These are phyloP conservation scores for Moesziomyces parantarcticus DNA, from an alignment of 1,284 basidiomycete genomes.

Conservation along the genomic window DNA sequence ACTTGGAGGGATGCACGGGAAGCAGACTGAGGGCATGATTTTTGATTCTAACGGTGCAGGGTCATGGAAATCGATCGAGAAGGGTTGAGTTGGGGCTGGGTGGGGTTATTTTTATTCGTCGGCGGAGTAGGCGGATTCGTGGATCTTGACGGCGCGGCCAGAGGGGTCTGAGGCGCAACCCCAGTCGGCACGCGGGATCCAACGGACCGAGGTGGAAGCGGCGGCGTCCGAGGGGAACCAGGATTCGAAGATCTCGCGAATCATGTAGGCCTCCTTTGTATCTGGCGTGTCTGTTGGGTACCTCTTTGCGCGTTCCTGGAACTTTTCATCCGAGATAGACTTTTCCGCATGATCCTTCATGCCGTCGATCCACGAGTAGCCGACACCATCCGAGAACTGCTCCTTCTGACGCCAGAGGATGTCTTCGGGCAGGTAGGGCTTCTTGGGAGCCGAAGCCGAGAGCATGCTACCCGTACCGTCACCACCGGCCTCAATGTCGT, in stretches of 20 bases:
- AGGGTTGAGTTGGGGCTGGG: too few relatives aligned
- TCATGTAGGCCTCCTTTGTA: constrained; percentile 97
- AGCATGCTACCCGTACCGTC: constrained; percentile 33
- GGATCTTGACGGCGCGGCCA: constrained; percentile 92
- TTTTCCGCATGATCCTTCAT: constrained; percentile 89
- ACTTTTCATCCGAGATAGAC: constrained; percentile 82
- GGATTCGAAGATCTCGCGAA: constrained; percentile 91
- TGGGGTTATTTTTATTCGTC: too few relatives aligned
- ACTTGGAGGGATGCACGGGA: neutral
- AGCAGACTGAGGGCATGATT: neutral
- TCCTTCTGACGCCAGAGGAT: constrained; percentile 99
- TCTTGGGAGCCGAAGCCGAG: constrained; percentile 15
- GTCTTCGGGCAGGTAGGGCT: constrained; percentile 87
- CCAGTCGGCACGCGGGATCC: constrained; percentile 82
- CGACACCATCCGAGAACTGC: constrained; percentile 98
- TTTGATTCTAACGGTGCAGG: neutral
- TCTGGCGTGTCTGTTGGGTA: constrained; percentile 88
- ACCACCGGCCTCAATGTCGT: constrained; percentile 75
- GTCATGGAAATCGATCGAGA: neutral
- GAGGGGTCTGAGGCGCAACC: constrained; percentile 94
- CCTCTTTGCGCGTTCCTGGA: constrained; percentile 79
- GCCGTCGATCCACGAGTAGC: constrained; percentile 99
- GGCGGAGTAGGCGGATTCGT: constrained; percentile 83
- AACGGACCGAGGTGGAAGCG: constrained; percentile 83
- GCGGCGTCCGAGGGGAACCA: constrained; percentile 81